Conservation (phyloP, 345 rosid genomes). For the Linum trigynum region DNA sequence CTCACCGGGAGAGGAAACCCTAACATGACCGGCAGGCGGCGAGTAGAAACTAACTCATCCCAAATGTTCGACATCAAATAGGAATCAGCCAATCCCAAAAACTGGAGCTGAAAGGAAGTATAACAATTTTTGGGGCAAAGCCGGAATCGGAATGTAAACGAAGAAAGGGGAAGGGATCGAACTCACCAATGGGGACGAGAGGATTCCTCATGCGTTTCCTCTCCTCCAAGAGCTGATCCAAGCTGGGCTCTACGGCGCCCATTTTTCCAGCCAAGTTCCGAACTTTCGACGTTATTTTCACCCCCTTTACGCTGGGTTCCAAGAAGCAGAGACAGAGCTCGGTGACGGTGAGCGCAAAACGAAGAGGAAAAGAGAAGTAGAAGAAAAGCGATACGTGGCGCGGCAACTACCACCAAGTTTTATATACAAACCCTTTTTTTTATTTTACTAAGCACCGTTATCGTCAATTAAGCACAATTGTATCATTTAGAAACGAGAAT, state of each 20-base stretch:
- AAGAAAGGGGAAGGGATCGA: not conserved
- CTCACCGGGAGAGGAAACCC: not conserved
- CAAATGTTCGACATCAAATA: not conserved
- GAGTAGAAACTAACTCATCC: not conserved
- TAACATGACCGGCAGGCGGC: not conserved
- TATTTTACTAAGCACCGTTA: too few relatives aligned
- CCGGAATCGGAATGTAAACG: not conserved
- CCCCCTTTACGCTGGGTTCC: too few relatives aligned
- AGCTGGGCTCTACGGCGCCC: constrained; percentile 35
- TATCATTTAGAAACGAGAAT: too few relatives aligned
- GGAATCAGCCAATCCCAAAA: not conserved
- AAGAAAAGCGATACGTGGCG: not conserved
- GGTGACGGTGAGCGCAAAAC: not conserved
- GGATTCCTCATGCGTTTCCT: constrained; percentile 64
- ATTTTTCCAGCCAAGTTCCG: constrained; percentile 18
- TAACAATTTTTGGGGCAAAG: not conserved
- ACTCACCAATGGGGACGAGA: constrained; percentile 60
- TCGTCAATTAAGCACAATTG: too few relatives aligned
- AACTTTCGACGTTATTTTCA: not conserved
- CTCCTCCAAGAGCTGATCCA: constrained; percentile 49
- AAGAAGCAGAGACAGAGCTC: not conserved
- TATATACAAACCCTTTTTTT: too few relatives aligned
- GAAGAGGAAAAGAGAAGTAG: not conserved
- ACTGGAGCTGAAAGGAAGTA: not conserved
- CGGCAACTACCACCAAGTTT: not conserved